Evolutionary conservation across 345 rosid species (phyloP), one percentile per base, ranked within the genome.

Genomic region (Geranium rotundifolium): DNA sequence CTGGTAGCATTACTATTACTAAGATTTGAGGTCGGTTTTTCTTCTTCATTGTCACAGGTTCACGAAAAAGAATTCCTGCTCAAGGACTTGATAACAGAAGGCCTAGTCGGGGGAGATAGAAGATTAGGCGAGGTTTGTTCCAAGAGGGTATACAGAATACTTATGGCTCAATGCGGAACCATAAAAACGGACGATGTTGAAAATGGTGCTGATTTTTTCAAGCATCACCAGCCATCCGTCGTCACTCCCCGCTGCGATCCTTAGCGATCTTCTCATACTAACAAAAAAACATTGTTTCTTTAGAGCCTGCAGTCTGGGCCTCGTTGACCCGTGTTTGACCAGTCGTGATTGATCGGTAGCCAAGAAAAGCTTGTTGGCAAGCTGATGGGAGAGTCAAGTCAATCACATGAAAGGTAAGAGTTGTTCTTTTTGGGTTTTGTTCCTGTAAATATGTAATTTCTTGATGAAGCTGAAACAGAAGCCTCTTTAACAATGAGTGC

Each of bases 41-140:
- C 60, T 59, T 66, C 56, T 50, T 8, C 62, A 56, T 20, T 61
- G 69, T 63, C 50, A 63, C 79, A 90, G 96, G 81, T 90, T 61
- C 91, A 85, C 72, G 97, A 90, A 71, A 92, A 93, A 75, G 97
- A 90, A 67, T 82, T 90, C 75, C 67, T 84, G 77, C 86, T 93
- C 17, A 78, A 84, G 82, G 89, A 93, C 67, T 73, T 93, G 81
- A 70, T 67, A 0, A 71, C 81, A 2, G 98, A 92, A 76, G 96
- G 91, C 2, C 62, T 89, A 59, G 65, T 83, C 2, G 85, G 88
- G 10, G 83, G 82, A 49, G 95, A 90, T 37, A 82, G 82, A 72
- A 75, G 88, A 67, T 77, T 88, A 55, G 99, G 99, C 16, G 88
- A 84, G 81, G 67, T 93, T 58, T 90, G 97, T 74, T 93, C 96